Base-by-base conservation (phyloP, 192 early-diverging fungal species). In the Phycomyces blakesleeanus region DNA sequence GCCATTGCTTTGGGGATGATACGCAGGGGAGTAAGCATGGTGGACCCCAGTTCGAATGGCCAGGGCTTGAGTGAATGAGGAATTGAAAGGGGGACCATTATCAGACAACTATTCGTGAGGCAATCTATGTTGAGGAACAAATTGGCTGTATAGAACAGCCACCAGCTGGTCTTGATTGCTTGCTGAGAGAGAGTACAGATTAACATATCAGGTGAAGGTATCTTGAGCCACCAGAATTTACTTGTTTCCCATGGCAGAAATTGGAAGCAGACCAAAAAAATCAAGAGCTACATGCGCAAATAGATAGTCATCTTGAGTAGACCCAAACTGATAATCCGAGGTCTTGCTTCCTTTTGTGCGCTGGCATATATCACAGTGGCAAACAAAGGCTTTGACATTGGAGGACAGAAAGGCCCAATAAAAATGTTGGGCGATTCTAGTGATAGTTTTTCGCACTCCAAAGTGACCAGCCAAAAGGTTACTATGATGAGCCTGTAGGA, bases 1-100 rank as follows among this genome's bases (percentile, higher is more conserved):
- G 0, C 61, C 61, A 20, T 63, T 69, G 1, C 50, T 64, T 20
- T 71, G 56, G 16, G 68, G 68, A 34, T 64, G 62, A 41, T 69
- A 64, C 9, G 68, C 44, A 14, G 61, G 40, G 2, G 61, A 34
- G 37, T 51, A 58, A 5, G 15, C 39, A 6, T 55, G n/a, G 1
- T 57, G 20, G 0, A 61, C 40, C 14, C 57, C 55, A n/a, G 29
- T 34, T 34, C 7, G 29, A 34, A 34, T 34, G 29, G 29, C 29
- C 29, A 34, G 7, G 7, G 29, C 29, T 34, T 34, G 29, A 34
- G 29, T 34, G 44, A 29, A 69, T 27, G 34, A 21, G 44, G 61
- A 50, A 39, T 37, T 53, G 40, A 69, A 69, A 24, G 66, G 57
- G 18, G 68, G 38, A 1, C 67, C 55, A 44, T 61, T 61, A 21